A percentile compares a stretch with the other conserved stretches of the same genome.
These are phyloP conservation scores for Terfezia boudieri DNA, from an alignment of 495 filamentous ascomycete species.

Conservation along the genomic window DNA sequence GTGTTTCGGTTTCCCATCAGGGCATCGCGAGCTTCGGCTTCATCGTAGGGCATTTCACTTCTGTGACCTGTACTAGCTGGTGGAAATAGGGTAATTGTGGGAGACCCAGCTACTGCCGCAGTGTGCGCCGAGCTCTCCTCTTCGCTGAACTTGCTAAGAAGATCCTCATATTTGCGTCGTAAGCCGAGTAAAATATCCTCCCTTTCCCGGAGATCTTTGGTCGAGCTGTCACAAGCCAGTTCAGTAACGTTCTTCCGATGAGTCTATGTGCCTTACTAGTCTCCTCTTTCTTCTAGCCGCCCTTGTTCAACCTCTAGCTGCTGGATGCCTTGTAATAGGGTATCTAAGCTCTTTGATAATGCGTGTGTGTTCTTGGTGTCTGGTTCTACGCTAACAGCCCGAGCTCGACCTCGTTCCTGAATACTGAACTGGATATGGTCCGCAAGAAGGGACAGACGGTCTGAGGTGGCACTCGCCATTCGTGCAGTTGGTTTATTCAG, in stretches of 20 bases:
- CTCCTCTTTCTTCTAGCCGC: slow-evolving; percentile 36
- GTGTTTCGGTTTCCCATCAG: slow-evolving; percentile 13
- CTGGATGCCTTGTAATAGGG: slow-evolving; percentile 63
- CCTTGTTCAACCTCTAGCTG: slow-evolving; percentile 43
- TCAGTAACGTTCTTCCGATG: no score
- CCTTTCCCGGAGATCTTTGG: slow-evolving; percentile 9
- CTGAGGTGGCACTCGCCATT: slow-evolving; percentile 30
- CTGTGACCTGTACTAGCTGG: slow-evolving; percentile 1
- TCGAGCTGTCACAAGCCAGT: slow-evolving; percentile 3
- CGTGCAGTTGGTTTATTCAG: slow-evolving; percentile 6
- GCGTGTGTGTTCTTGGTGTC: slow-evolving; percentile 64
- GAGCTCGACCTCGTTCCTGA: slow-evolving; percentile 76
- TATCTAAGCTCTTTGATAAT: slow-evolving; percentile 71
- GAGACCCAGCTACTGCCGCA: background rate
- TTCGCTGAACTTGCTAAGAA: slow-evolving; percentile 20
- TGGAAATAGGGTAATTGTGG: background rate
- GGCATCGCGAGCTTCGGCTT: slow-evolving; percentile 13
- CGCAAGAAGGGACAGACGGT: slow-evolving; percentile 49
- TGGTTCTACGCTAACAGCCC: slow-evolving; percentile 59
- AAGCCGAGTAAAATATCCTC: slow-evolving; percentile 29
- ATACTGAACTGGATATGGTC: slow-evolving; percentile 62
- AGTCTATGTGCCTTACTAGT: slow-evolving; percentile 21
- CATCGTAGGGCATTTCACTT: slow-evolving; percentile 6
- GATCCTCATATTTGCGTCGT: slow-evolving; percentile 34
- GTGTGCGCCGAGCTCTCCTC: background rate